Percentiles rank a stretch among this genome's conserved stretches.
Evolutionary conservation across 176 grass and related monocot species (phyloP).

Genomic region (Thinopyrum elongatum): DNA sequence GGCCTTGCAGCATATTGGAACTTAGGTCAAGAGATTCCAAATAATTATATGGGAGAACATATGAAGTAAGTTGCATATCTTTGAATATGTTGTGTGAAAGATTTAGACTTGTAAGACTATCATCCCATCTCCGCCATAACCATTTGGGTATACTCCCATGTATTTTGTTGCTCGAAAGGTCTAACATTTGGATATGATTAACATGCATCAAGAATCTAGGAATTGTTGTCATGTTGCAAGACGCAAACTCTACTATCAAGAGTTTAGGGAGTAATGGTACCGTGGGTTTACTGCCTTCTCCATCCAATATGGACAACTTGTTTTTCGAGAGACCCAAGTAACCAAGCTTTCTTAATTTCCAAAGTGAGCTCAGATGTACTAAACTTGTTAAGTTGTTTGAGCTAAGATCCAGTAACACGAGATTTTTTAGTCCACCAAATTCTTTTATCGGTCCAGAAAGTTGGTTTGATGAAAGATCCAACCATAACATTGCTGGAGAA

Average conservation of each 20-base stretch:
- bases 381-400: not conserved
- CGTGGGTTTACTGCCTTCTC: not conserved
- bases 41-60: not conserved
- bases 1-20: not conserved
- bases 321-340: not conserved
- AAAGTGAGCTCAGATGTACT: not conserved
- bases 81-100: not conserved
- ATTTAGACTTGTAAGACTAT: not conserved
- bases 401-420: not conserved
- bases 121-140: not conserved
- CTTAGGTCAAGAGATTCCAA: not conserved
- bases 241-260: rapidly evolving
- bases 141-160: conserved; percentile 13
- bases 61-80: not conserved
- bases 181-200: not conserved
- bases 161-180: conserved; percentile 16
- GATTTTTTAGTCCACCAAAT: not conserved
- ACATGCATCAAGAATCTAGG: not conserved
- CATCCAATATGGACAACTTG: not conserved
- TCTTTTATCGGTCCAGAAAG: conserved; percentile 2
- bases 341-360: not conserved
- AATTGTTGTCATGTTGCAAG: not conserved
- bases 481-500: not conserved
- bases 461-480: conserved; percentile 22
- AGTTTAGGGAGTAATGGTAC: not conserved